Percentiles rank a stretch among this genome's conserved stretches.
These are phyloP conservation scores for Exophiala sp. DNA, from an alignment of 2,329 filamentous ascomycete genomes.

Conservation along the genomic window DNA sequence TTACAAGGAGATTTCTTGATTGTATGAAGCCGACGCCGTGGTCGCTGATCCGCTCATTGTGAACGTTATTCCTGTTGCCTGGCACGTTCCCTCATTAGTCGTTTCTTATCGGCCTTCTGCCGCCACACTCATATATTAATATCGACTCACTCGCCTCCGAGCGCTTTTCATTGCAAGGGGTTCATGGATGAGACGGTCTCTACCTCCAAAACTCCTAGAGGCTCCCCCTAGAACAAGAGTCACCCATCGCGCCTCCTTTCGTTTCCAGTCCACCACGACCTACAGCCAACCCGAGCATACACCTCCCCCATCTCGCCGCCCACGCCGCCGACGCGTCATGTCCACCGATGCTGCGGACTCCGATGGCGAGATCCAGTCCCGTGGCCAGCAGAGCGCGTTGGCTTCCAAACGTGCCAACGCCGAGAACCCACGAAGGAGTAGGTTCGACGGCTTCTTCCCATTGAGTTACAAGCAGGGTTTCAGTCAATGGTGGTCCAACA, in stretches of 20 bases:
- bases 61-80: no score
- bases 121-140: not conserved
- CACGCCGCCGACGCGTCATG: conserved; percentile 24
- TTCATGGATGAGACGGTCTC: conserved; percentile 18
- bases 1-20: no score
- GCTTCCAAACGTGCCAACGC: conserved; percentile 46
- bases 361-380: conserved; percentile 32
- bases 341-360: conserved; percentile 28
- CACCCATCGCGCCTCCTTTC: conserved; percentile 4
- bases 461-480: conserved; percentile 88
- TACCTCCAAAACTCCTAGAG: conserved; percentile 16
- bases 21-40: no score
- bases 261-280: conserved; percentile 16
- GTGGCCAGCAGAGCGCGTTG: conserved; percentile 45
- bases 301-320: conserved; percentile 21
- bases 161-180: not conserved
- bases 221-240: conserved; percentile 12
- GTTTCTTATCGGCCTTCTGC: not conserved
- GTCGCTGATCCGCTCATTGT: no score
- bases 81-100: not conserved
- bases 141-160: not conserved
- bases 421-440: conserved; percentile 30
- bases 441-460: conserved; percentile 62
- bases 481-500: conserved; percentile 87
- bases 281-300: conserved; percentile 12